phyloP scores from a whole-genome alignment of 2,329 filamentous ascomycete species.

The Paecilomyces niveus region DNA sequence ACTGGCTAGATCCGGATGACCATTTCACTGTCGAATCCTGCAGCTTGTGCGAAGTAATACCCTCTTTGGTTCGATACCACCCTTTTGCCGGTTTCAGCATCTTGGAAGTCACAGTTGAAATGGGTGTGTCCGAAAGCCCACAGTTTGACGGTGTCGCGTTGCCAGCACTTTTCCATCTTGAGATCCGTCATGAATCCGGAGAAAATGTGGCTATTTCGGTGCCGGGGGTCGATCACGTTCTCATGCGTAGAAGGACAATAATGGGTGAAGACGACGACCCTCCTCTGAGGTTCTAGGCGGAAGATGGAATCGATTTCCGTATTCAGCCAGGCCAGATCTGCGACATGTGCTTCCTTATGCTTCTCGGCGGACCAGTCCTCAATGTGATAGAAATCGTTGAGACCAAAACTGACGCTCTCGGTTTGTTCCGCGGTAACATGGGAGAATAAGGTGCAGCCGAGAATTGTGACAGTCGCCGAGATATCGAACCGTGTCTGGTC shows the following conservation, averaged over 20 bases:
- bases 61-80: slow-evolving; percentile 37
- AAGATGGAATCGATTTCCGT: slow-evolving; percentile 24
- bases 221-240: slow-evolving; percentile 21
- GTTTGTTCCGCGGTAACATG: slow-evolving; percentile 31
- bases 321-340: slow-evolving; percentile 34
- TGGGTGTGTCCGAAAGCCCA: slow-evolving; percentile 48
- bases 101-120: slow-evolving; percentile 36
- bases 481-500: slow-evolving; percentile 34
- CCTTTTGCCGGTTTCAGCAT: slow-evolving; percentile 22
- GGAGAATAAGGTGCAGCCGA: slow-evolving; percentile 48
- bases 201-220: slow-evolving; percentile 23
- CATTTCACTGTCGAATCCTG: slow-evolving; percentile 27
- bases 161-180: slow-evolving; percentile 31
- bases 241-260: slow-evolving; percentile 25
- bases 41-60: slow-evolving; percentile 33
- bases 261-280: slow-evolving; percentile 34
- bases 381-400: slow-evolving; percentile 50
- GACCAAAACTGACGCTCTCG: slow-evolving; percentile 32
- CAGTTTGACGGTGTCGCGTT: slow-evolving; percentile 26
- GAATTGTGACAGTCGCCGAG: slow-evolving; percentile 28
- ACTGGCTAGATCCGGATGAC: slow-evolving; percentile 5
- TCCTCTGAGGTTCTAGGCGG: slow-evolving; percentile 22
- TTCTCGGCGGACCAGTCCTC: slow-evolving; percentile 24
- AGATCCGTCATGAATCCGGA: slow-evolving; percentile 40
- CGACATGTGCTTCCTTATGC: slow-evolving; percentile 23